These are phyloP conservation scores for Cercophora sp. DNA, from an alignment of 495 filamentous ascomycete species.

Conservation along the genomic window DNA sequence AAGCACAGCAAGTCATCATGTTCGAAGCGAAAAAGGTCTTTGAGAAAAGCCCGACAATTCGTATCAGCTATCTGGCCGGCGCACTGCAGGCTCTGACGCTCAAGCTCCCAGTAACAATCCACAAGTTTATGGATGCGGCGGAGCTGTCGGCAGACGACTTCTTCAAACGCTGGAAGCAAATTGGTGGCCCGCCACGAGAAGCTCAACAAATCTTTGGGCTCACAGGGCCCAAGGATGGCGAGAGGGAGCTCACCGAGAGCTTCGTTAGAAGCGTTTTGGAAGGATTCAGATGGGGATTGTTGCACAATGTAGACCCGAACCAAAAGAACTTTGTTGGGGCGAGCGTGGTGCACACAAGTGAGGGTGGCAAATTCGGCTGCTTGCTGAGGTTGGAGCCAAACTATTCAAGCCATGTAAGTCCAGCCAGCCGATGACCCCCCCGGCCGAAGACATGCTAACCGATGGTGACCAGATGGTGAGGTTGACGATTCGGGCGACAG, in stretches of 20 bases:
- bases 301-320: conserved; percentile 86
- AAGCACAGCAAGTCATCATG: conserved; percentile 92
- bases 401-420: conserved; percentile 73
- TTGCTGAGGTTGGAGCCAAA: conserved; percentile 93
- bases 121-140: conserved; percentile 95
- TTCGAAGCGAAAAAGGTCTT: conserved; percentile 84
- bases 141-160: conserved; percentile 83
- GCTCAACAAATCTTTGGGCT: conserved; percentile 79
- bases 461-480: conserved; percentile 72
- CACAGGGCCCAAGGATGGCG: conserved; percentile 39
- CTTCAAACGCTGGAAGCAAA: conserved; percentile 98
- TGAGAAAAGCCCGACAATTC: conserved; percentile 79
- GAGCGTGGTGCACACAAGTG: conserved; percentile 78
- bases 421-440: neutral
- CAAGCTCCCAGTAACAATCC: conserved; percentile 80
- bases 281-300: conserved; percentile 82
- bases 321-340: conserved; percentile 90
- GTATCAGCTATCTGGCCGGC: conserved; percentile 90
- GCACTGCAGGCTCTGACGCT: conserved; percentile 90
- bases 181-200: conserved; percentile 82
- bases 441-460: neutral
- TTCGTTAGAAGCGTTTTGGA: conserved; percentile 66
- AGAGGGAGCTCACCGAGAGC: conserved; percentile 49
- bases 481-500: conserved; percentile 89
- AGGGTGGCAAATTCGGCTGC: conserved; percentile 88